A percentile compares a stretch with the other conserved stretches of the same genome.
Conservation (phyloP, 2,329 filamentous ascomycete species). For the Dendrostoma leiphaemia region DNA sequence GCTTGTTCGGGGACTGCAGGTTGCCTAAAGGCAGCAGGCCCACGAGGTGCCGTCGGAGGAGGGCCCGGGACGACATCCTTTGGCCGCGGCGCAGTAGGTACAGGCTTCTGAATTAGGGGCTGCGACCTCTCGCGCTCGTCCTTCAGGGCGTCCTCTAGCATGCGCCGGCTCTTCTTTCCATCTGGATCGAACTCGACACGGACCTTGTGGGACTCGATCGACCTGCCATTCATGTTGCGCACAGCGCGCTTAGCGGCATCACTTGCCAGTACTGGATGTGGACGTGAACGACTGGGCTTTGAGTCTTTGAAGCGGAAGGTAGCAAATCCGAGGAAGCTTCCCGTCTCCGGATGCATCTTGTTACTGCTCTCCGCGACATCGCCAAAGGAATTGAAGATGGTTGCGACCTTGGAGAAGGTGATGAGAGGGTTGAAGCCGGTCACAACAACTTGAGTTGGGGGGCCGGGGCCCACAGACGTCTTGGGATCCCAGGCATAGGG, state of each 20-base stretch:
- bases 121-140: conserved; percentile 63
- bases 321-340: conserved; percentile 90
- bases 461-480: conserved; percentile 84
- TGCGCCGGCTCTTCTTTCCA: conserved; percentile 74
- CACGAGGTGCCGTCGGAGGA: conserved; percentile 83
- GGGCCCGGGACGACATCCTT: conserved; percentile 55
- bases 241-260: conserved; percentile 81
- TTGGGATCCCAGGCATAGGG: conserved; percentile 79
- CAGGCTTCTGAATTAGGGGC: conserved; percentile 25
- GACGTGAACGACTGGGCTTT: conserved; percentile 50
- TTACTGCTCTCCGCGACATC: conserved; percentile 90
- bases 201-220: conserved; percentile 74
- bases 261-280: conserved; percentile 62
- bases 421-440: conserved; percentile 94
- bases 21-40: conserved; percentile 62
- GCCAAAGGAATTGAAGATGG: conserved; percentile 76
- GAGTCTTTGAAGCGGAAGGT: conserved; percentile 85
- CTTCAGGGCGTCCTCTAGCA: conserved; percentile 73
- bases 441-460: conserved; percentile 86
- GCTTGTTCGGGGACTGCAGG: conserved; percentile 24
- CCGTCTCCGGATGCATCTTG: conserved; percentile 91
- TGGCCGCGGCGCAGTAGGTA: conserved; percentile 34
- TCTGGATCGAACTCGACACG: conserved; percentile 88
- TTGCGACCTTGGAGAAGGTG: conserved; percentile 72
- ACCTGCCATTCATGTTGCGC: conserved; percentile 71